Base-by-base conservation (phyloP, 75 land plant genomes). In the Selaginella moellendorffii region DNA sequence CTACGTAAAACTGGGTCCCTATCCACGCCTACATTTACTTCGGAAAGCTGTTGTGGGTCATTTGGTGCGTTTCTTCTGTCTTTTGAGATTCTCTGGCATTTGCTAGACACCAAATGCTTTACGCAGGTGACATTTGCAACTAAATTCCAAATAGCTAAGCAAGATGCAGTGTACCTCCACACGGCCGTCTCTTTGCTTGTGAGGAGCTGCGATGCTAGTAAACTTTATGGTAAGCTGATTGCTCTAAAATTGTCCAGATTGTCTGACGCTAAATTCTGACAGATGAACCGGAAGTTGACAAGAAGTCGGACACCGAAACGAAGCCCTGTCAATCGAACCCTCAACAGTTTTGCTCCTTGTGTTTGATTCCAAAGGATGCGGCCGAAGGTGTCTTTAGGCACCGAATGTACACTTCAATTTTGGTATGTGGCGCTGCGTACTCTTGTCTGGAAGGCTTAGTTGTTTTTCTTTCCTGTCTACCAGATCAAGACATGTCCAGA, bases 401-500 rank as follows among this genome's bases (percentile, higher is more conserved):
- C 29, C 74, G 63, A 27, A 27, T 59, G 54, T 72, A 72, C 31
- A 67, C 51, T 31, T 54, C 71, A 65, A 46, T 72, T 8, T 36
- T 72, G 74, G 74, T 72, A 27, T 22, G 61, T 29, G 2, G n/a
- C 14, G 12, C 51, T 28, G 25, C 36, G n/a, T 1, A 18, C n/a
- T 27, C 29, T 36, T 36, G 46, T 36, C 46, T 36, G n/a, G n/a
- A n/a, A n/a, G n/a, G n/a, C n/a, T n/a, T 36, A 36, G 46, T 14
- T 36, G 5, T 36, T 5, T 36, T 24, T 26, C 46, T 28, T 23
- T 52, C 10, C 25, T 51, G 20, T 20, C 22, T 62, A 65, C 24
- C 70, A 72, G 74, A 72, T 72, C 30, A 66, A 72, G 29, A 72
- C 70, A 20, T 72, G 71, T 54, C 29, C 70, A n/a, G 74, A 72